Evolutionary conservation across 371 early-diverging fungal species (phyloP), one percentile per base, ranked within the genome.

Genomic region (Choanephora cucurbitarum): DNA sequence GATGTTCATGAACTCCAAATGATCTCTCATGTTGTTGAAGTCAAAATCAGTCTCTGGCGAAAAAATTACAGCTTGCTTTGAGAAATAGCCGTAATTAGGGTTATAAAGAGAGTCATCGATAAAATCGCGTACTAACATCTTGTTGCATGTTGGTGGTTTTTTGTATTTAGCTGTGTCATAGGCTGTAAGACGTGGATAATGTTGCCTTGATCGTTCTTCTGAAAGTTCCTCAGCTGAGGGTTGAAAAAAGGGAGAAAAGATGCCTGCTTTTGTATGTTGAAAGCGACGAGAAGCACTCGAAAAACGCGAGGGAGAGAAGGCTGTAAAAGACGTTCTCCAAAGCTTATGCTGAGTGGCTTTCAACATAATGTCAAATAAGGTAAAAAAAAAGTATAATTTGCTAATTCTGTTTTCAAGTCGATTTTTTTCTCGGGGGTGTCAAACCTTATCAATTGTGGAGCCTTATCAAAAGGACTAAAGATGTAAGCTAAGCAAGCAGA

Each of bases 61-160:
- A 58, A 91, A 90, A 22, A 95, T 93, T n/a, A 86, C 81, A 17
- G 96, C 97, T 56, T 95, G 91, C 62, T 93, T 93, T 5, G 94
- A 92, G 72, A 97, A 98, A 77, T 97, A 98, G 1, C 99, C 99
- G 67, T 97, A 97, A 58, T 87, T 63, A 1, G 95, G 95, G 66
- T 97, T 92, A 76, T 97, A 98, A 6, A 98, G 84, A n/a, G 94
- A 86, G 67, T 96, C 88, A 70, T 96, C 88, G 55, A 98, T 95
- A 66, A 94, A 97, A 61, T 97, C 95, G 18, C 98, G 80, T 5
- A 84, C 78, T 13, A 92, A 76, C 91, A 91, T 91, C 52, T 81
- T 82, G 33, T 76, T 78, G 31, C 81, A 70, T 13, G 70, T 75
- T 0, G 90, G 92, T 34, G 82, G 82, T 5, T 55, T 45, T 14